Evolutionary conservation across 2,329 filamentous ascomycete species (phyloP).

Genomic region (Ascochyta fabae): DNA sequence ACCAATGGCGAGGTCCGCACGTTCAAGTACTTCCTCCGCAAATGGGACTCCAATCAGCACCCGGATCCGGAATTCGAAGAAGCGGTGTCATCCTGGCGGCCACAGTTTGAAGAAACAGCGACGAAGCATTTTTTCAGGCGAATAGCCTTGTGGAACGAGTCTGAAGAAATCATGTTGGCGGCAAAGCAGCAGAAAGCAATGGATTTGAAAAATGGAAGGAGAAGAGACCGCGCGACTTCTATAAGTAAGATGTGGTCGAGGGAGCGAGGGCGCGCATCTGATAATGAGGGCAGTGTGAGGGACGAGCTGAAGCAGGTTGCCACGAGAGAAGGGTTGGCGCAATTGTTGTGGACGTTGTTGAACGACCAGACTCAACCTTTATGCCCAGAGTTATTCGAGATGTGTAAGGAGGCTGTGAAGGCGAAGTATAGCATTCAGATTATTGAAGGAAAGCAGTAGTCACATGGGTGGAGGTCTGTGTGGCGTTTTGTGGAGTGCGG

Average conservation of each 20-base stretch:
- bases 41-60: conserved; percentile 24
- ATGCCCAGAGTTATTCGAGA: conserved; percentile 18
- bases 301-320: conserved; percentile 33
- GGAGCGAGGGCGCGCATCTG: conserved; percentile 15
- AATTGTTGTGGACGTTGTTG: conserved; percentile 33
- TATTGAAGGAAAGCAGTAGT: background rate
- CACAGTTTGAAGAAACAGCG: conserved; percentile 26
- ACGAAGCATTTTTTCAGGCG: conserved; percentile 33
- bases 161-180: conserved; percentile 22
- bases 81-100: conserved; percentile 12
- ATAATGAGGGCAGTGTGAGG: background rate
- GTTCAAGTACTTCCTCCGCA: conserved; percentile 29
- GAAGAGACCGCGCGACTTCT: conserved; percentile 16
- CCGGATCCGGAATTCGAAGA: conserved; percentile 28
- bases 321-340: conserved; percentile 34
- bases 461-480: background rate
- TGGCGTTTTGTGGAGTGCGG: conserved; percentile 1
- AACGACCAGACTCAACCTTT: conserved; percentile 20
- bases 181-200: conserved; percentile 19
- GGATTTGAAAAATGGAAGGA: conserved; percentile 18
- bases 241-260: conserved; percentile 22
- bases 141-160: conserved; percentile 29
- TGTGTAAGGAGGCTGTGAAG: conserved; percentile 28
- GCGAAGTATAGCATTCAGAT: conserved; percentile 26
- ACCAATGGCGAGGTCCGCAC: conserved; percentile 30